These are phyloP conservation scores for Guyanaporus albipodus DNA, from an alignment of 768 basidiomycete genomes.

Conservation along the genomic window DNA sequence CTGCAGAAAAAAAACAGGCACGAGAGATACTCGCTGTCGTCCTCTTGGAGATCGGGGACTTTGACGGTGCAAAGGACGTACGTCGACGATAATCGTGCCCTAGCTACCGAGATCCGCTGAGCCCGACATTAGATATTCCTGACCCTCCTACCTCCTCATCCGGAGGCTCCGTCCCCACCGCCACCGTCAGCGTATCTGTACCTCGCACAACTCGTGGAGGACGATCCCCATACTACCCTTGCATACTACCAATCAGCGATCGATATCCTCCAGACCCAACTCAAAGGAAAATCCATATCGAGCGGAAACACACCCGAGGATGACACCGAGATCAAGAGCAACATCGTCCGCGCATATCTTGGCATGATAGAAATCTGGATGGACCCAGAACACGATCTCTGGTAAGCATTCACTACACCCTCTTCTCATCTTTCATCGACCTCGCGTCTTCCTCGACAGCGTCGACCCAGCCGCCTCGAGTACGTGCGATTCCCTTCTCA, in stretches of 20 bases:
- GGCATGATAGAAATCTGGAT: slow-evolving; percentile 97
- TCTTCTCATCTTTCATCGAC: background rate
- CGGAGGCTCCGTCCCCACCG: slow-evolving; percentile 54
- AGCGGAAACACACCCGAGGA: slow-evolving; percentile 33
- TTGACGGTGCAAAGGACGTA: slow-evolving; percentile 69
- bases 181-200: slow-evolving; percentile 81
- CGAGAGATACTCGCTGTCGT: slow-evolving; percentile 79
- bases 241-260: slow-evolving; percentile 79
- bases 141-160: slow-evolving; percentile 56
- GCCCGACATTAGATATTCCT: slow-evolving; percentile 51
- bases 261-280: slow-evolving; percentile 58
- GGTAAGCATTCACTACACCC: slow-evolving; percentile 43
- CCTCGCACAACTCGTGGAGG: slow-evolving; percentile 80
- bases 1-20: slow-evolving; percentile 56
- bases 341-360: slow-evolving; percentile 73
- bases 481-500: slow-evolving; percentile 75
- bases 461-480: slow-evolving; percentile 78
- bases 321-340: slow-evolving; percentile 52
- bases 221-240: slow-evolving; percentile 70
- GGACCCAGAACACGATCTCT: slow-evolving; percentile 84
- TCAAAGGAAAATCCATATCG: slow-evolving; percentile 69
- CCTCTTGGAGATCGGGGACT: slow-evolving; percentile 74
- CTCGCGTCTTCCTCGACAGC: slow-evolving; percentile 36
- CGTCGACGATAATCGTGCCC: slow-evolving; percentile 13
- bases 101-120: background rate